Conservation (phyloP, 2,329 filamentous ascomycete species). For the Penicillium sumatraense region DNA sequence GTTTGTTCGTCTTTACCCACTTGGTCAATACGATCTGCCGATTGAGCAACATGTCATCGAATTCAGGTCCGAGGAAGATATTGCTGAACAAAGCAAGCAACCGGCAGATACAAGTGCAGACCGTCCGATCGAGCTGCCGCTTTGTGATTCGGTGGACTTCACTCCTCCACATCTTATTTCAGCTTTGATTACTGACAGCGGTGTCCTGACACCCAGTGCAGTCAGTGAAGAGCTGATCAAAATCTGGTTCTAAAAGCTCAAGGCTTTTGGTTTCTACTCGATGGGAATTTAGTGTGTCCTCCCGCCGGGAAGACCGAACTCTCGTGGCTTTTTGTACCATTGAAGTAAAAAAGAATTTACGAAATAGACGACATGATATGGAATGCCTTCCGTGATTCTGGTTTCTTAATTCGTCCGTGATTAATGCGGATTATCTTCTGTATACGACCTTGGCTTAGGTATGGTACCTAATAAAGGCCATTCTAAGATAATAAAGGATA, state of each 20-base stretch:
- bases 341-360: slow-evolving; percentile 9
- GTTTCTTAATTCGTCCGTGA: neutral
- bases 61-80: slow-evolving; percentile 65
- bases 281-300: neutral
- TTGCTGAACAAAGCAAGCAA: slow-evolving; percentile 53
- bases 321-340: slow-evolving; percentile 16
- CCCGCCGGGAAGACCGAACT: neutral
- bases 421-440: neutral
- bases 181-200: slow-evolving; percentile 68
- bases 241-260: slow-evolving; percentile 54
- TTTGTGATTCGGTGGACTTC: slow-evolving; percentile 51
- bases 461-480: too few relatives aligned
- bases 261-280: neutral
- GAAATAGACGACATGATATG: slow-evolving; percentile 20
- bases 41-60: slow-evolving; percentile 78
- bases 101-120: slow-evolving; percentile 31
- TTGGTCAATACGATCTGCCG: slow-evolving; percentile 79
- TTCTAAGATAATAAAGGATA: too few relatives aligned
- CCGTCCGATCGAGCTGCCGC: slow-evolving; percentile 24
- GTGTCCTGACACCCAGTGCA: slow-evolving; percentile 66
- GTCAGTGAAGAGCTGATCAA: slow-evolving; percentile 71
- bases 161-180: slow-evolving; percentile 66
- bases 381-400: slow-evolving; percentile 9
- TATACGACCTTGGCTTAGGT: too few relatives aligned
- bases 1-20: slow-evolving; percentile 84